Evolutionary conservation across 1,139 yeast genomes (phyloP), one percentile per base, ranked within the genome.

Genomic region (Wickerhamomyces sp.): DNA sequence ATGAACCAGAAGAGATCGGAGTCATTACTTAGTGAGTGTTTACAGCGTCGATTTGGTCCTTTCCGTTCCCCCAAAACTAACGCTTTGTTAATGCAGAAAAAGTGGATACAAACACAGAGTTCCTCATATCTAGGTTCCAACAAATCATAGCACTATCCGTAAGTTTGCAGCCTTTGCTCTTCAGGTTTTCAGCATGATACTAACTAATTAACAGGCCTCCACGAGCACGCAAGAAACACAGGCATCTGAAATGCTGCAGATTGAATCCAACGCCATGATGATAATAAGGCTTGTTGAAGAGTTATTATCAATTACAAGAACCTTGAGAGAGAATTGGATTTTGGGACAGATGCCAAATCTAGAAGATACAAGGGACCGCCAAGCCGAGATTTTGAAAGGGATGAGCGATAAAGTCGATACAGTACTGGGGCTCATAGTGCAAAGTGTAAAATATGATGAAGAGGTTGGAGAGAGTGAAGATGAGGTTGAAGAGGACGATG

Each of bases 291-390:
- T 72, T 9, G 68, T 78, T 30, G 77, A 75, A 42, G 81, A 75
- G 37, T 52, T 75, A 17, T 56, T 75, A 13, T 57, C 68, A 1
- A 63, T 75, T 4, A 70, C 78, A 2, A 54, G 75, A 29, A 62
- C 67, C 1, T 49, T 75, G 26, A 68, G 71, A 44, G 82, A 75
- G 46, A 63, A 70, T 3, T 75, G 82, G 82, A 66, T 76, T 26
- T 56, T 75, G 41, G 78, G 77, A 5, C 72, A 77, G 19, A 61
- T 73, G 37, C 58, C 61, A 5, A 32, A 35, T 44, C 11, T 22
- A 3, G 31, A 21, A 4, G 14, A 28, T 20, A 66, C 63, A 39
- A n/a, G n/a, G 16, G 70, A 65, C 9, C 45, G 46, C 2, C 28
- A 38, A 6, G 46, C 47, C 3, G 40, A 37, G n/a, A 25, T 32